A percentile compares a stretch with the other conserved stretches of the same genome.
Conservation (phyloP, 225 moss, liverwort and hornwort genomes). For the Ulota crispa region DNA sequence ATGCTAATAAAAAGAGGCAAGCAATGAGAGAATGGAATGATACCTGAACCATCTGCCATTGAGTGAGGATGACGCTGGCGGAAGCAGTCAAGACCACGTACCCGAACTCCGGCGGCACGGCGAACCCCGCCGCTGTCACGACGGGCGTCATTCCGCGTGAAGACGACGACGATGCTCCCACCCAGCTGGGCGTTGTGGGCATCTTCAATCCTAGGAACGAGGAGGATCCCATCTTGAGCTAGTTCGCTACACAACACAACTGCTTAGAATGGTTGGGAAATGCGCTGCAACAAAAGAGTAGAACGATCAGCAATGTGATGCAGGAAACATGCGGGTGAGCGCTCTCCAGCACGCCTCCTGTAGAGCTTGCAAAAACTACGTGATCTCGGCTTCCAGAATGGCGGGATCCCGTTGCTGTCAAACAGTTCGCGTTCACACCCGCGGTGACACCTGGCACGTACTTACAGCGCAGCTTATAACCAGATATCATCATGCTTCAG, state of each 20-base stretch:
- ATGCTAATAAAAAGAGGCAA: not conserved
- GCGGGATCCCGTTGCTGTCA: not conserved
- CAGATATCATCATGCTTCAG: too few relatives aligned
- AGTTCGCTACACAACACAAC: too few relatives aligned
- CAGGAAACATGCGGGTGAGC: not conserved
- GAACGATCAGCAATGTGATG: not conserved
- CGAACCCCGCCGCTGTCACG: conserved; percentile 38
- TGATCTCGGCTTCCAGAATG: not conserved
- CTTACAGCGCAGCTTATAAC: too few relatives aligned
- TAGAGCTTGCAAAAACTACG: too few relatives aligned
- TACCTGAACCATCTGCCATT: conserved; percentile 84
- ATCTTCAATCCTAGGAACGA: conserved; percentile 30
- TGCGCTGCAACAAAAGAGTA: not conserved
- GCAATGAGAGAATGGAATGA: not conserved
- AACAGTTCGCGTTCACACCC: too few relatives aligned
- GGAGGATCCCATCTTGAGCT: conserved; percentile 11
- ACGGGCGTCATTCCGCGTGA: conserved; percentile 10
- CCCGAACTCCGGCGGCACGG: conserved; percentile 57
- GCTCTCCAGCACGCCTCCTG: not conserved
- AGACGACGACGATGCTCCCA: not conserved
- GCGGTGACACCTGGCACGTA: too few relatives aligned
- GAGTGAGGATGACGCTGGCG: conserved; percentile 61
- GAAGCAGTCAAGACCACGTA: conserved; percentile 74
- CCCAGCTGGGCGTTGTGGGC: conserved; percentile 21
- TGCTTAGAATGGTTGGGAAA: not conserved